These are phyloP conservation scores for Acer campestre DNA, from an alignment of 345 rosid species.

Conservation along the genomic window DNA sequence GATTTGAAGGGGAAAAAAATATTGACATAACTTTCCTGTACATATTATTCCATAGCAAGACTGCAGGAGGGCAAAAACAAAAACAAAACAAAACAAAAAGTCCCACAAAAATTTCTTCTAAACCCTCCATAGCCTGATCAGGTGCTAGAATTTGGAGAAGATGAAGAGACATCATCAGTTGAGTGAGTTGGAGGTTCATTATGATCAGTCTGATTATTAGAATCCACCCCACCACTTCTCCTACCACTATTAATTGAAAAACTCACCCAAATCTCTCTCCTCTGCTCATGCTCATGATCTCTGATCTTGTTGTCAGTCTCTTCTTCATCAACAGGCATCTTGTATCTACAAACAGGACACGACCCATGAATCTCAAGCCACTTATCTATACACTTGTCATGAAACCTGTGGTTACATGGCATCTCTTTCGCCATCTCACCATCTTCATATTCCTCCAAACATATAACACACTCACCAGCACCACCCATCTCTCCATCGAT, in stretches of 20 bases:
- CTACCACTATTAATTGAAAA: slow-evolving; percentile 42
- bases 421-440: slow-evolving; percentile 63
- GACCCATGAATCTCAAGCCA: slow-evolving; percentile 80
- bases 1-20: not conserved
- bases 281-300: slow-evolving; percentile 33
- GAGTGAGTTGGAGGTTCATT: slow-evolving; percentile 18
- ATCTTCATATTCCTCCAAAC: slow-evolving; percentile 61
- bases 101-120: not conserved
- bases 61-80: not conserved
- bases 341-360: slow-evolving; percentile 84
- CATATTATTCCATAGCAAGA: not conserved
- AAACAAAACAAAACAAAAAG: not conserved
- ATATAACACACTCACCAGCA: slow-evolving; percentile 52
- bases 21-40: not conserved
- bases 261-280: slow-evolving; percentile 61
- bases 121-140: slow-evolving; percentile 29
- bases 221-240: slow-evolving; percentile 25
- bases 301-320: slow-evolving; percentile 29
- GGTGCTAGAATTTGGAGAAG: slow-evolving; percentile 15
- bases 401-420: slow-evolving; percentile 85
- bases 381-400: slow-evolving; percentile 65
- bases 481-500: slow-evolving; percentile 30
- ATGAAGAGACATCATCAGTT: slow-evolving; percentile 15
- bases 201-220: slow-evolving; percentile 21
- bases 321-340: slow-evolving; percentile 73